A percentile compares a stretch with the other conserved stretches of the same genome.
These are phyloP conservation scores for Vanderwaltozyma yarrowii DNA, from an alignment of 805 yeast genomes.

Conservation along the genomic window DNA sequence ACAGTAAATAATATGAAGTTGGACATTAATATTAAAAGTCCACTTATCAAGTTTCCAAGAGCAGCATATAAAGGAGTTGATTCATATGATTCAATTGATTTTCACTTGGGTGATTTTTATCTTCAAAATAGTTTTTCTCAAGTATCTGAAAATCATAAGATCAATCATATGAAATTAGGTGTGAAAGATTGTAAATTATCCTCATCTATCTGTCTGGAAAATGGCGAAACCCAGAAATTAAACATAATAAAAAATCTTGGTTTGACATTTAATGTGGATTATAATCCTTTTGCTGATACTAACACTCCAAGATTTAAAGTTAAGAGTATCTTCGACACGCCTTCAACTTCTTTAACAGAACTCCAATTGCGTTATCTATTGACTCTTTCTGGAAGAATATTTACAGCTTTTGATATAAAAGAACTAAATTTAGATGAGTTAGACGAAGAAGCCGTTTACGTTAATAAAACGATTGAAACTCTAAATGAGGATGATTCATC, in stretches of 20 bases:
- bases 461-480: constrained; percentile 35
- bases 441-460: constrained; percentile 54
- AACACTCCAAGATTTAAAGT: constrained; percentile 41
- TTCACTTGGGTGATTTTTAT: constrained; percentile 74
- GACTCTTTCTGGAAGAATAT: constrained; percentile 44
- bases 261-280: constrained; percentile 48
- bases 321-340: constrained; percentile 50
- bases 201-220: constrained; percentile 46
- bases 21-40: constrained; percentile 67
- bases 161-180: constrained; percentile 58
- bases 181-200: constrained; percentile 60
- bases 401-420: constrained; percentile 40
- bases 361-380: constrained; percentile 52
- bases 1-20: constrained; percentile 48
- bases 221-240: constrained; percentile 38
- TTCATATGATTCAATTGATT: constrained; percentile 50
- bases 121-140: constrained; percentile 49
- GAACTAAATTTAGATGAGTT: constrained; percentile 42
- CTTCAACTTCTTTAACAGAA: constrained; percentile 52
- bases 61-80: constrained; percentile 33
- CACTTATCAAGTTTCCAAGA: constrained; percentile 72
- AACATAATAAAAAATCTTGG: constrained; percentile 62
- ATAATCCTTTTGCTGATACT: constrained; percentile 33
- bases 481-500: constrained; percentile 17
- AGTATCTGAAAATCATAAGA: constrained; percentile 19